Evolutionary conservation across 176 grass and related monocot species (phyloP).

Genomic region (Oryza brachyantha): DNA sequence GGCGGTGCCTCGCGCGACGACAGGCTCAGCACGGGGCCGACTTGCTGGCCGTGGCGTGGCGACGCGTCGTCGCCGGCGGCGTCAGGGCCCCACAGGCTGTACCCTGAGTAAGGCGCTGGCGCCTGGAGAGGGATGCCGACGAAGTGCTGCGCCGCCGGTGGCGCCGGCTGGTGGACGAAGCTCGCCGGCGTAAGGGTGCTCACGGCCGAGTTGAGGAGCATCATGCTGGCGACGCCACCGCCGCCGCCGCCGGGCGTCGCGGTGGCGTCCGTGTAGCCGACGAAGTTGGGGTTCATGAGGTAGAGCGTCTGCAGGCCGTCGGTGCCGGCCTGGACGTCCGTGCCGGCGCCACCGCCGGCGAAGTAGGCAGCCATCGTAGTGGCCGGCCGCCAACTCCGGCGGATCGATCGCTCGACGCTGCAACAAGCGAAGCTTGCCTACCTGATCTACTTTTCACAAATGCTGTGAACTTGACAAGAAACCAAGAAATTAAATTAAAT

Average conservation of each 20-base stretch:
- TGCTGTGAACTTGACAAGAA: not conserved
- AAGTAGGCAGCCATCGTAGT: constrained; percentile 62
- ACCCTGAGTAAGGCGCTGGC: constrained; percentile 25
- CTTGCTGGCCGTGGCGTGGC: constrained; percentile 38
- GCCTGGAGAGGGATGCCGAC: constrained; percentile 64
- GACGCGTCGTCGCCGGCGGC: constrained; percentile 14
- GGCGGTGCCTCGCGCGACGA: constrained; percentile 49
- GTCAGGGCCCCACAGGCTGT: constrained; percentile 50
- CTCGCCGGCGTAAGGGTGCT: constrained; percentile 45
- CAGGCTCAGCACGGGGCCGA: constrained; percentile 64
- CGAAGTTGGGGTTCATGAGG: constrained; percentile 77
- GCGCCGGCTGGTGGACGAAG: constrained; percentile 29
- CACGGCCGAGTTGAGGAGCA: constrained; percentile 65
- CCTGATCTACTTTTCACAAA: not conserved
- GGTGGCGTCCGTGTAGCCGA: constrained; percentile 39
- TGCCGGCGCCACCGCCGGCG: constrained; percentile 35
- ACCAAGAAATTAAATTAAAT: not conserved
- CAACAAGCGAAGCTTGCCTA: not conserved
- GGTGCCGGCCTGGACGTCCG: constrained; percentile 60
- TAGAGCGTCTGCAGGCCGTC: constrained; percentile 82
- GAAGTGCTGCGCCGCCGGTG: constrained; percentile 52
- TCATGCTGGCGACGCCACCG: constrained; percentile 71
- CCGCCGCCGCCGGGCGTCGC: not conserved
- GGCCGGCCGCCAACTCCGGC: not conserved
- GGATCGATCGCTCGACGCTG: not conserved